phyloP scores from a whole-genome alignment of 345 rosid genomes.

The Populus nigra region DNA sequence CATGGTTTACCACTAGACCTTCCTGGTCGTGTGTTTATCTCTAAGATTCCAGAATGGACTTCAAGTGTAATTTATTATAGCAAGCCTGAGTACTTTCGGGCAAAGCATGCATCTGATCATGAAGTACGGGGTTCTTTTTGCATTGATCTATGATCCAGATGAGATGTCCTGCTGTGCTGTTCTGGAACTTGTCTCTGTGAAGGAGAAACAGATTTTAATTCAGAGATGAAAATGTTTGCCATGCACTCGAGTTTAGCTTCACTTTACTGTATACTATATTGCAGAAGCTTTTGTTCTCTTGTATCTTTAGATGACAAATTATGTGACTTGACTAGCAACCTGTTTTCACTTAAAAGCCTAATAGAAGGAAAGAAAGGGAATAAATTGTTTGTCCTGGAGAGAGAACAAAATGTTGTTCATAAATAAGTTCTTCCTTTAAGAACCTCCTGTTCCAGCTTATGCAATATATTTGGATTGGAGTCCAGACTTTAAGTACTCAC shows the following conservation, averaged over 20 bases:
- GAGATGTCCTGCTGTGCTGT: slow-evolving; percentile 67
- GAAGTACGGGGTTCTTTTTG: slow-evolving; percentile 71
- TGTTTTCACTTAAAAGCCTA: not conserved
- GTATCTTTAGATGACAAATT: not conserved
- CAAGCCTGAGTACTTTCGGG: slow-evolving; percentile 57
- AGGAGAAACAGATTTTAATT: slow-evolving; percentile 75
- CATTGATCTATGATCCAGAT: slow-evolving; percentile 51
- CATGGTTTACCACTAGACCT: slow-evolving; percentile 62
- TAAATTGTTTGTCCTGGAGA: not conserved
- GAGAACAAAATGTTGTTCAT: not conserved
- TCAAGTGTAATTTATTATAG: slow-evolving; percentile 69
- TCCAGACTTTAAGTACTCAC: not conserved
- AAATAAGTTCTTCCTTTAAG: not conserved
- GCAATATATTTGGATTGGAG: not conserved
- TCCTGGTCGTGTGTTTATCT: slow-evolving; percentile 84
- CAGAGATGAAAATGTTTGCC: slow-evolving; percentile 70
- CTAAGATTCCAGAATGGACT: slow-evolving; percentile 90
- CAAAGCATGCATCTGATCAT: slow-evolving; percentile 57
- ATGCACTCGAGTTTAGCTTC: slow-evolving; percentile 68
- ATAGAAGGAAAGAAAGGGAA: not conserved
- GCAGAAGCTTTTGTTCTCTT: not conserved
- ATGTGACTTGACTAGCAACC: not conserved
- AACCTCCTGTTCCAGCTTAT: not conserved
- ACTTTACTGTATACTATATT: not conserved
- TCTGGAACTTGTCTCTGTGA: slow-evolving; percentile 76